Base-by-base conservation (phyloP, 148 eudicot genomes). In the Silene uniflora region DNA sequence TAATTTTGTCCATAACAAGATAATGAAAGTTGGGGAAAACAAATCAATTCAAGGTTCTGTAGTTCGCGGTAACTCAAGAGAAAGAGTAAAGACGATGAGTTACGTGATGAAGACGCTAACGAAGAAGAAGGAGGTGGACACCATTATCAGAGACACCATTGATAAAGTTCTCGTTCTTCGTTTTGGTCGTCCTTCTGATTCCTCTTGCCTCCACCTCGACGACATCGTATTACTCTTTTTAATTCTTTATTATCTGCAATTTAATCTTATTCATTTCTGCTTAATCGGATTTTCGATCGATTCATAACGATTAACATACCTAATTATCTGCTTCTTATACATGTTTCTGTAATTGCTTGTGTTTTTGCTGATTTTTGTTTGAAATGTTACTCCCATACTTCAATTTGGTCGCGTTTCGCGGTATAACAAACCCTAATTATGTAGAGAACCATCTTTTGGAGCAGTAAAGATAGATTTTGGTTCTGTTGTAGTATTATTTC, bases 101-200 rank as follows among this genome's bases (percentile, higher is more conserved):
- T 76, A 77, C 60, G 59, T 80, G 18, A 19, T 91, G 75, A 79
- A 70, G 42, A 90, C 96, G 19, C 76, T 94, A 23, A 88, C 74
- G 68, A 83, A 83, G 86, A 94, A 94, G 85, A 54, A 67, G 55
- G 92, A 94, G 52, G 81, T 94, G 47, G 98, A 94, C 72, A n/a
- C 81, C 14, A 76, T 89, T 9, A 94, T 94, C 77, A 84, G 96
- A 87, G 93, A 94, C 82, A 94, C 97, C 72, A 79, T 94, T 44
- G 98, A 94, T 78, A 89, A 90, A 79, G 87, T 94, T 27, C 91
- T 94, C 62, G 98, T 94, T 77, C 96, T 94, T 67, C 96, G 98
- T 13, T 91, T 94, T 77, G 97, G 98, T 77, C 85, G 88, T 17
- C 47, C 91, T 71, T 82, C 89, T 49, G 98, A 94, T 62, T 46